These are phyloP conservation scores for Colletotrichum higginsianum DNA, from an alignment of 2,329 filamentous ascomycete species.

Conservation along the genomic window DNA sequence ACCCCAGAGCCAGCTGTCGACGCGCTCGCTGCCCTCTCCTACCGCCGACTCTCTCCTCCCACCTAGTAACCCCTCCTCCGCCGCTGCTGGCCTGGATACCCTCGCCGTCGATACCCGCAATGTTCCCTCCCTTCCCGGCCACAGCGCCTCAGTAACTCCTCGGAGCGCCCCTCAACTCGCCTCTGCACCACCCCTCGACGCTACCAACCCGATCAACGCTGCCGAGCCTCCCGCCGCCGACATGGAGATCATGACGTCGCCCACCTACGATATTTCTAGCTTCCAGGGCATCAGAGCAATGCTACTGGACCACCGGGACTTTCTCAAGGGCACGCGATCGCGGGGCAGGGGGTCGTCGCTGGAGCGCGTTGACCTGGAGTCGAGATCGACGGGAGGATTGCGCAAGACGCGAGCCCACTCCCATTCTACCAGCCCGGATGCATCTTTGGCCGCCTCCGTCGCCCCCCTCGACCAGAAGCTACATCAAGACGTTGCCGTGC, in stretches of 20 bases:
- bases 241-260: constrained; percentile 51
- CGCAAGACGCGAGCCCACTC: constrained; percentile 44
- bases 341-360: constrained; percentile 48
- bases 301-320: constrained; percentile 54
- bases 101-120: constrained; percentile 45
- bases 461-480: constrained; percentile 36
- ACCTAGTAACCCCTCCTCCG: not conserved
- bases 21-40: constrained; percentile 31
- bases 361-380: constrained; percentile 54
- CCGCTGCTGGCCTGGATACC: constrained; percentile 46
- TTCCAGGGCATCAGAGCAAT: constrained; percentile 55
- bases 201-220: constrained; percentile 20
- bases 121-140: constrained; percentile 53
- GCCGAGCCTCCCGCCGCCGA: constrained; percentile 44
- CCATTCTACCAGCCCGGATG: constrained; percentile 47
- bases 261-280: constrained; percentile 51
- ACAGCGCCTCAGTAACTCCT: constrained; percentile 57
- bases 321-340: constrained; percentile 47
- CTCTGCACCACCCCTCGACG: constrained; percentile 49
- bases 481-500: constrained; percentile 43
- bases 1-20: constrained; percentile 21
- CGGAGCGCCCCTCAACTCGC: constrained; percentile 49
- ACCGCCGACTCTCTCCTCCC: constrained; percentile 17
- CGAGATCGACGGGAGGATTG: constrained; percentile 44
- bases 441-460: constrained; percentile 45